A percentile compares a stretch with the other conserved stretches of the same genome.
Evolutionary conservation across 2,329 filamentous ascomycete species (phyloP).

Genomic region (Microdochium trichocladiopsis): DNA sequence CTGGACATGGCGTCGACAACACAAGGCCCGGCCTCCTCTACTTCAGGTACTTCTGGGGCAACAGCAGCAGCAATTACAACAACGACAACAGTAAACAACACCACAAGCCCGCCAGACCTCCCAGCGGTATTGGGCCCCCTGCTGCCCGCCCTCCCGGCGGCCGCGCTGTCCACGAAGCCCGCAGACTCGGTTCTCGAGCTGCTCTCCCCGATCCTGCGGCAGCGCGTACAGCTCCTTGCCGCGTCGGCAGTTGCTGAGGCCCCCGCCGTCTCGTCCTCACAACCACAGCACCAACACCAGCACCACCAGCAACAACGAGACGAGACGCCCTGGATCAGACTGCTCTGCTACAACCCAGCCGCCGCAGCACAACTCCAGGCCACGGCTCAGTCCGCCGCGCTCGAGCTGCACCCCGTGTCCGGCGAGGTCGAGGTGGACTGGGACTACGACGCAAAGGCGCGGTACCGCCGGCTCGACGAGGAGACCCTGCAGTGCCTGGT

Average conservation of each 20-base stretch:
- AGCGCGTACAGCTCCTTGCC: conserved; percentile 56
- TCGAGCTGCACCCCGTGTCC: conserved; percentile 76
- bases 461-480: conserved; percentile 62
- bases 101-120: conserved; percentile 28
- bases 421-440: conserved; percentile 72
- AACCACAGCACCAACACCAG: not conserved
- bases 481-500: conserved; percentile 69
- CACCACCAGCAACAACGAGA: not conserved
- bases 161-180: conserved; percentile 50
- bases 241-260: conserved; percentile 46
- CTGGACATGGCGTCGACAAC: too few relatives aligned
- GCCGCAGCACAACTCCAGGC: conserved; percentile 51
- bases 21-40: too few relatives aligned
- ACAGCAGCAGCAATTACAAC: not conserved
- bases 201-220: conserved; percentile 59
- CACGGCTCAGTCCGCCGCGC: conserved; percentile 51
- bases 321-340: conserved; percentile 50
- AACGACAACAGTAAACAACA: not conserved
- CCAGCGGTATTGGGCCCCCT: conserved; percentile 46
- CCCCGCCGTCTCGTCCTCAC: not conserved
- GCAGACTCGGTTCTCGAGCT: conserved; percentile 49
- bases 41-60: too few relatives aligned
- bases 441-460: conserved; percentile 54
- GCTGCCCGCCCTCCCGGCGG: conserved; percentile 52
- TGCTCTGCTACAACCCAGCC: conserved; percentile 61